A percentile compares a stretch with the other conserved stretches of the same genome.
Conservation (phyloP, 805 yeast species). For the Wickerhamiella cacticola region DNA sequence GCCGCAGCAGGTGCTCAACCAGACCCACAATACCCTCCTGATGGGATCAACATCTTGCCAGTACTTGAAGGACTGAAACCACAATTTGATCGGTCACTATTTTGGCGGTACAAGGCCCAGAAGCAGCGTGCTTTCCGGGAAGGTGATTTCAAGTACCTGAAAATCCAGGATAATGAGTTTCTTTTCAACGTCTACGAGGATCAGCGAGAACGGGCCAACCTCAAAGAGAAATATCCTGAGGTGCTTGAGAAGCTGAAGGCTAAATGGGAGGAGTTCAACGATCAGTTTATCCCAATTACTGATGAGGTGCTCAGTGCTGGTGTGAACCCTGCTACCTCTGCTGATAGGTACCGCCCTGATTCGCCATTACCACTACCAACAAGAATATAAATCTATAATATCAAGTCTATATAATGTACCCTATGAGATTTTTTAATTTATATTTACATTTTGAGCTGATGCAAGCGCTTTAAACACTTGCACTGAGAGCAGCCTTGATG, state of each 20-base stretch:
- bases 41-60: conserved; percentile 32
- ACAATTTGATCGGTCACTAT: conserved; percentile 17
- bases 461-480: neutral
- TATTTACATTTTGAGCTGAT: too few species aligned
- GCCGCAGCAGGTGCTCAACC: conserved; percentile 39
- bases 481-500: conserved; percentile 49
- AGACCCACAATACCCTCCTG: conserved; percentile 39
- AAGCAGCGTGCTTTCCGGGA: conserved; percentile 19
- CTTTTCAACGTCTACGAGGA: conserved; percentile 30
- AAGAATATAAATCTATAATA: neutral
- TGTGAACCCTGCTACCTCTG: neutral
- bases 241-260: conserved; percentile 33
- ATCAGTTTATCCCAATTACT: neutral
- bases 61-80: conserved; percentile 30
- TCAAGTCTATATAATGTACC: too few species aligned
- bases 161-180: conserved; percentile 18
- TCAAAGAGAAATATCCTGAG: conserved; percentile 31
- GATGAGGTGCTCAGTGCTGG: conserved; percentile 3
- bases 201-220: conserved; percentile 42
- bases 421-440: too few species aligned
- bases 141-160: conserved; percentile 20
- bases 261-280: conserved; percentile 36
- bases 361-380: neutral
- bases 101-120: conserved; percentile 21
- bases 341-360: conserved; percentile 9